Evolutionary conservation across 2,329 filamentous ascomycete genomes (phyloP).

Genomic region (Fusarium haematococcum): DNA sequence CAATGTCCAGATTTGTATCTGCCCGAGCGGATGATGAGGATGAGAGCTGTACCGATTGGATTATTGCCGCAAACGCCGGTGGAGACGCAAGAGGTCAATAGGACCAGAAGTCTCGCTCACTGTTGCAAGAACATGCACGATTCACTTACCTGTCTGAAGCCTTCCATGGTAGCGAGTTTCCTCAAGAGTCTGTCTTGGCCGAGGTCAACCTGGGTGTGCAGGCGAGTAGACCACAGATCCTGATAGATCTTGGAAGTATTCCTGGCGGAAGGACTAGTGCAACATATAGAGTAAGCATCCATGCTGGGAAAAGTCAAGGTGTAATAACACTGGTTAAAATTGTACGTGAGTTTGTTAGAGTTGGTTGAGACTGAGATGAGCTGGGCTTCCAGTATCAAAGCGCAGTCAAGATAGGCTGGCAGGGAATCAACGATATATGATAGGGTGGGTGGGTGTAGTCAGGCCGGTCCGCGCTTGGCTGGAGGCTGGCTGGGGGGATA

Average conservation of each 20-base stretch:
- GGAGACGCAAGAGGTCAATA: slow-evolving; percentile 4
- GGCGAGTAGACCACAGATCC: slow-evolving; percentile 58
- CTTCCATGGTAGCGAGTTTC: slow-evolving; percentile 47
- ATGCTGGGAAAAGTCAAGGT: slow-evolving; percentile 45
- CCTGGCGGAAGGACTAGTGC: slow-evolving; percentile 57
- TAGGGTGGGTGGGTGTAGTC: slow-evolving; percentile 18
- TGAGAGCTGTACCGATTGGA: slow-evolving; percentile 2
- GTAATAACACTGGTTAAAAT: slow-evolving; percentile 2
- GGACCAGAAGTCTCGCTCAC: neutral
- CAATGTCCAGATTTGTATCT: slow-evolving; percentile 33
- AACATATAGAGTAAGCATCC: slow-evolving; percentile 66
- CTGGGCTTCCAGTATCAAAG: slow-evolving; percentile 37
- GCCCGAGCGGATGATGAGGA: slow-evolving; percentile 14
- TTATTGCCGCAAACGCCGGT: neutral
- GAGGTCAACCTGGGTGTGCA: slow-evolving; percentile 50
- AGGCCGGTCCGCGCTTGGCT: slow-evolving; percentile 7
- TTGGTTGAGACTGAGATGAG: neutral
- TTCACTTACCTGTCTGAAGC: slow-evolving; percentile 52
- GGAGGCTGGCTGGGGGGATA: slow-evolving; percentile 27
- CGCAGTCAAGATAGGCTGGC: slow-evolving; percentile 5
- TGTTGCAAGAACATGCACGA: neutral
- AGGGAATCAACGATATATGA: slow-evolving; percentile 16
- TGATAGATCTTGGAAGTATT: slow-evolving; percentile 62
- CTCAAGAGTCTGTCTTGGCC: slow-evolving; percentile 47
- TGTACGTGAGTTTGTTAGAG: slow-evolving; percentile 12